Base-by-base conservation (phyloP, 2,329 filamentous ascomycete species). In the Penicillium janthinellum region DNA sequence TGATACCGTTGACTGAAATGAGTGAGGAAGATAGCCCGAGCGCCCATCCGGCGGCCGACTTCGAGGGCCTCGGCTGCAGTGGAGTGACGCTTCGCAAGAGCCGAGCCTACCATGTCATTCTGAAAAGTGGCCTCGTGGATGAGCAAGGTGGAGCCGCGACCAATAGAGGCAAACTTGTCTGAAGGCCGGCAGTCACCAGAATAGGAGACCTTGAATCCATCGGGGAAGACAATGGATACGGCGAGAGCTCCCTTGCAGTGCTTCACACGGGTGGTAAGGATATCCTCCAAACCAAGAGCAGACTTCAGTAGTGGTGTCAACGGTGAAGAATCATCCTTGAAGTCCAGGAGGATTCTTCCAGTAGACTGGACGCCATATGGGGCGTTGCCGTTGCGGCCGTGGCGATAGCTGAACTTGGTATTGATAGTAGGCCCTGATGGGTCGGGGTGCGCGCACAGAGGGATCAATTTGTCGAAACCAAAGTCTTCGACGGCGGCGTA, bases 51-150 rank as follows among this genome's bases (percentile, higher is more conserved):
- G 12, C 84, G 82, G 1, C 89, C 94, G 3, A 98, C 84, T 47
- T 81, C 83, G 3, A 99, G 83, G 0, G 95, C 95, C 78, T 99
- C 95, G 14, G 85, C 85, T 62, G 92, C 91, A 8, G 95, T 99
- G 41, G 86, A 91, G 79, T 99, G 95, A 71, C 90, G 92, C 85
- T 99, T 99, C 54, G 89, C 90, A 31, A 84, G 73, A 4, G 95
- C 95, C 70, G 97, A 93, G 15, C 83, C 85, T 41, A 77, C 69
- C 67, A 96, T 85, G 69, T 95, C 91, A 72, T 96, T 91, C 67
- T 95, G 91, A 72, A 99, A 98, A 0, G 95, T 99, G 63, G 92
- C 93, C 82, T 99, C 95, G 79, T 99, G 95, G 57, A 99, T 86
- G 5, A 97, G 85, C 6, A 99, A 83, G 14, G 94, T 96, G 1